Evolutionary conservation across 495 filamentous ascomycete genomes (phyloP).

Genomic region (Penicillium ochrochloron): DNA sequence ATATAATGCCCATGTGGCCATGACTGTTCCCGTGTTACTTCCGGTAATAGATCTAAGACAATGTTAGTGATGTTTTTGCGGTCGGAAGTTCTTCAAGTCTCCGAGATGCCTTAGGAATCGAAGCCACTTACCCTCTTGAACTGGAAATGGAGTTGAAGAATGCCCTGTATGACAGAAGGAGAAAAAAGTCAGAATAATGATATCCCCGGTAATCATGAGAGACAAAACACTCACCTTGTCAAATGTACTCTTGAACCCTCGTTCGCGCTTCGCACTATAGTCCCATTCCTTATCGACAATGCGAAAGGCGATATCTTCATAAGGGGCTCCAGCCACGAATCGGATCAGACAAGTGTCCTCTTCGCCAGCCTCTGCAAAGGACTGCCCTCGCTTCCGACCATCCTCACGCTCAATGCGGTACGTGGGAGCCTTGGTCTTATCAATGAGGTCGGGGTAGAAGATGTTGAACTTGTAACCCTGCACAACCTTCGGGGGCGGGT

Average conservation of each 20-base stretch:
- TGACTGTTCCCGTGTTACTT: conserved; percentile 32
- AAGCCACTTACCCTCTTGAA: conserved; percentile 75
- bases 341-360: conserved; percentile 97
- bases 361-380: conserved; percentile 92
- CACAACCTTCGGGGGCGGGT: conserved; percentile 96
- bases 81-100: not conserved
- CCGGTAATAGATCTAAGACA: conserved; percentile 47
- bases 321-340: conserved; percentile 94
- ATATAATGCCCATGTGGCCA: conserved; percentile 30
- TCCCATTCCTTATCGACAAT: conserved; percentile 99
- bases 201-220: too few species aligned
- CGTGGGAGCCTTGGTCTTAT: conserved; percentile 91
- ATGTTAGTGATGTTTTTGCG: conserved; percentile 20
- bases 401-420: conserved; percentile 93
- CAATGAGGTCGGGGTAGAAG: conserved; percentile 98
- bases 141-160: conserved; percentile 96
- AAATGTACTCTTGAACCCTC: conserved; percentile 95
- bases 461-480: conserved; percentile 99
- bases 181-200: conserved; percentile 14
- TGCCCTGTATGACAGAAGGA: conserved; percentile 64
- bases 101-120: not conserved
- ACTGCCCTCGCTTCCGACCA: conserved; percentile 86
- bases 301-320: conserved; percentile 95
- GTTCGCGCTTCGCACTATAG: conserved; percentile 92
- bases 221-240: conserved; percentile 77